Conservation (phyloP, 345 rosid genomes). For the Citrus cavaleriei region DNA sequence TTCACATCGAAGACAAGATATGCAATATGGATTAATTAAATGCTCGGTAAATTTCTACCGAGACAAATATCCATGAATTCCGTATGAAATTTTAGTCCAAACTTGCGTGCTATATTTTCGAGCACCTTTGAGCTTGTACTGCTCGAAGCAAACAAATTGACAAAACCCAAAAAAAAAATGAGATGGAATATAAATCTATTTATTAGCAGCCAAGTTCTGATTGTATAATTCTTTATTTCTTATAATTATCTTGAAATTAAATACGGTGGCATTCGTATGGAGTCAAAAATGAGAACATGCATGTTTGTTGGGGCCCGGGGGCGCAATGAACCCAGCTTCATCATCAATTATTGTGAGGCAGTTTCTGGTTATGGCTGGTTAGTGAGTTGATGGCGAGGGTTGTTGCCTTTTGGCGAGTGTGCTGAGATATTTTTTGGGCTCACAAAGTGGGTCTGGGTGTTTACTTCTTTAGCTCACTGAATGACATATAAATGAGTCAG, state of each 20-base stretch:
- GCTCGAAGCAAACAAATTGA: background rate
- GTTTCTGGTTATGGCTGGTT: background rate
- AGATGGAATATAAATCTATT: too few relatives aligned
- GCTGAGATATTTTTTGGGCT: background rate
- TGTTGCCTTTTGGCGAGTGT: too few relatives aligned
- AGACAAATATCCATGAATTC: slow-evolving; percentile 8
- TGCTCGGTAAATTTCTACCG: background rate
- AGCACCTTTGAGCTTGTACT: background rate
- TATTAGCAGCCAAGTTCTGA: too few relatives aligned
- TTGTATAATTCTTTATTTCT: too few relatives aligned
- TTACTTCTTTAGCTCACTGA: background rate
- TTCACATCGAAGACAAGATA: background rate
- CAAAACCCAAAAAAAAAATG: background rate
- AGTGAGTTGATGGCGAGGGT: background rate
- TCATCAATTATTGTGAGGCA: background rate
- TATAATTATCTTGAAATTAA: background rate
- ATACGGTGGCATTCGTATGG: background rate
- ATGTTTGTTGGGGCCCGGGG: background rate
- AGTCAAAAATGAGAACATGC: background rate
- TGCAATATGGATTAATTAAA: background rate
- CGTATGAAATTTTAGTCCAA: background rate
- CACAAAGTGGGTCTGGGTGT: too few relatives aligned
- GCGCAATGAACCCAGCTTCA: background rate
- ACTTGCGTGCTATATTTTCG: background rate
- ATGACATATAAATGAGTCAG: background rate